Evolutionary conservation across 2,329 filamentous ascomycete genomes (phyloP).

Genomic region (Rhexocercosporidium sp.): DNA sequence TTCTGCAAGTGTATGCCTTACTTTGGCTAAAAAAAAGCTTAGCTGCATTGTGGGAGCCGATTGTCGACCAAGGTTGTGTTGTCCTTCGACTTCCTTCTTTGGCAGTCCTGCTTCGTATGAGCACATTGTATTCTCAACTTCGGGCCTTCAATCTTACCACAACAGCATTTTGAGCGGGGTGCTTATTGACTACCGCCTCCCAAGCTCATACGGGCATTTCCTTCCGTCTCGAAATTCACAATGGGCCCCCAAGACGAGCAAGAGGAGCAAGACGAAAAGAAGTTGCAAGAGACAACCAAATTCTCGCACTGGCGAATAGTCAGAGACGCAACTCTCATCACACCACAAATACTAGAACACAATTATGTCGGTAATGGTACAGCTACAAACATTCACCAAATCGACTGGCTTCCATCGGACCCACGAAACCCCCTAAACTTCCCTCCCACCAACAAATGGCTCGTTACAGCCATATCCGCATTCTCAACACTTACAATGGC

Average conservation of each 20-base stretch:
- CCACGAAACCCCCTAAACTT: not conserved
- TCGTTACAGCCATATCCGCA: not conserved
- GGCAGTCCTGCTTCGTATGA: not conserved
- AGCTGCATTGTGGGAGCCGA: not conserved
- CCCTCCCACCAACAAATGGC: not conserved
- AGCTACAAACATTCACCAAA: not conserved
- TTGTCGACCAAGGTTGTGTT: not conserved
- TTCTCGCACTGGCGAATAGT: not conserved
- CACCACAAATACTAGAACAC: not conserved
- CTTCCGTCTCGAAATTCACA: not conserved
- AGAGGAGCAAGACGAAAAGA: not conserved
- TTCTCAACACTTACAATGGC: constrained; percentile 37
- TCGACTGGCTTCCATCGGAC: not conserved
- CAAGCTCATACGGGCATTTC: not conserved
- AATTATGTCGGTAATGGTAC: not conserved
- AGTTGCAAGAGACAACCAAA: not conserved
- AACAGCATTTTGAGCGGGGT: not conserved
- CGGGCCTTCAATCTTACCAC: not conserved
- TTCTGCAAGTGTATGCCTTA: not conserved
- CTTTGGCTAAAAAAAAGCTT: not conserved
- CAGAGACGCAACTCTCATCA: not conserved
- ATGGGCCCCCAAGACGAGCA: not conserved
- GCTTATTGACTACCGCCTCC: not conserved
- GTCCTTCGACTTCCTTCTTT: not conserved
- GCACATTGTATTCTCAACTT: not conserved